Percentiles rank a stretch among this genome's conserved stretches.
Evolutionary conservation across 768 basidiomycete species (phyloP).

Genomic region (Artomyces pyxidatus): DNA sequence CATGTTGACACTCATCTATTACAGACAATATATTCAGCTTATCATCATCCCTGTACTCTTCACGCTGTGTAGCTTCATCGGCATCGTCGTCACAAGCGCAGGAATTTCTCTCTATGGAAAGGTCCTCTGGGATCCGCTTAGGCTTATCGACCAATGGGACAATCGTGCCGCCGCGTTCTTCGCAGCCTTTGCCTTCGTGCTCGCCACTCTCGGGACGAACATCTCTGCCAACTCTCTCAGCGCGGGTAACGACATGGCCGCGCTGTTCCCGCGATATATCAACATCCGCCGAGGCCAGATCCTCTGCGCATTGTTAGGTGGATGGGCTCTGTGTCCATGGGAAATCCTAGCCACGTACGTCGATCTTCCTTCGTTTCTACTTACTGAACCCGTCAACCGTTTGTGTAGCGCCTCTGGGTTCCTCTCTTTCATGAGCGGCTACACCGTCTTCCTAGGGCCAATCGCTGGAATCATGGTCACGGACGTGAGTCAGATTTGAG

Average conservation of each 20-base stretch:
- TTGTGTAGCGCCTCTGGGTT: slow-evolving; percentile 47
- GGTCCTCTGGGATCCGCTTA: slow-evolving; percentile 77
- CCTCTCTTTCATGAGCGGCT: slow-evolving; percentile 72
- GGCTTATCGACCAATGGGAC: slow-evolving; percentile 72
- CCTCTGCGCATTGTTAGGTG: slow-evolving; percentile 73
- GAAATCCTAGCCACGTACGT: slow-evolving; percentile 54
- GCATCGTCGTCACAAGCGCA: too few relatives aligned
- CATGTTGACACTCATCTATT: not conserved
- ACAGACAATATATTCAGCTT: too few relatives aligned
- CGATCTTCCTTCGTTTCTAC: slow-evolving; percentile 12
- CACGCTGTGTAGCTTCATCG: too few relatives aligned
- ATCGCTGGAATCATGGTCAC: slow-evolving; percentile 69
- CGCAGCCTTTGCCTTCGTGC: slow-evolving; percentile 60
- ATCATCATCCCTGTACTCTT: too few relatives aligned
- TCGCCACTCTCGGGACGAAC: slow-evolving; percentile 58
- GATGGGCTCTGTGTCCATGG: slow-evolving; percentile 86
- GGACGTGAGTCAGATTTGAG: slow-evolving; percentile 33
- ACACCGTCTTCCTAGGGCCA: slow-evolving; percentile 81
- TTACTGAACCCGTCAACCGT: not conserved
- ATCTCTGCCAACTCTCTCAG: slow-evolving; percentile 72
- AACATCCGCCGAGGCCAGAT: slow-evolving; percentile 73
- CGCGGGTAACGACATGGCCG: slow-evolving; percentile 82
- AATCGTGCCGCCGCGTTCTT: slow-evolving; percentile 86
- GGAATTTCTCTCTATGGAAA: too few relatives aligned
- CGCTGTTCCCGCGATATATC: slow-evolving; percentile 64